Percentiles rank a stretch among this genome's conserved stretches.
Conservation (phyloP, 2,329 filamentous ascomycete species). For the Cercospora zeae-maydis region DNA sequence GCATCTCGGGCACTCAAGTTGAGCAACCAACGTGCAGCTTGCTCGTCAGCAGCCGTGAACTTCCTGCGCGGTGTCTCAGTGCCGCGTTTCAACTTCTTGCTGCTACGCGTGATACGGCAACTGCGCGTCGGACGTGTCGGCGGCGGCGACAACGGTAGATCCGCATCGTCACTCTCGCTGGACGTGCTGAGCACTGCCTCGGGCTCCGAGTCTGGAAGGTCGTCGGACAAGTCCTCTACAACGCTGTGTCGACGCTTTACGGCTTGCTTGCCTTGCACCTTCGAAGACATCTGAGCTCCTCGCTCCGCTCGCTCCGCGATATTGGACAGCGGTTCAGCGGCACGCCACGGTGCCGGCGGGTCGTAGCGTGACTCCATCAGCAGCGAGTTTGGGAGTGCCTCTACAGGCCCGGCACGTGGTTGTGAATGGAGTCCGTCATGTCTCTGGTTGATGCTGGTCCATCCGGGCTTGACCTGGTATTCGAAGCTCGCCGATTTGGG, state of each 20-base stretch:
- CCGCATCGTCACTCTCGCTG: conserved; percentile 24
- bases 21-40: conserved; percentile 29
- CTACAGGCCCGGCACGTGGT: conserved; percentile 11
- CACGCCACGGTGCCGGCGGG: conserved; percentile 24
- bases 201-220: conserved; percentile 3
- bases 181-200: conserved; percentile 4
- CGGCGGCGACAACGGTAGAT: conserved; percentile 15
- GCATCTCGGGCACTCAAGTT: conserved; percentile 26
- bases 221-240: conserved; percentile 5
- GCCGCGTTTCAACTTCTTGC: background rate
- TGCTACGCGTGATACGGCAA: background rate
- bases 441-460: conserved; percentile 30
- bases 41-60: conserved; percentile 23
- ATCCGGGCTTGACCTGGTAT: conserved; percentile 12
- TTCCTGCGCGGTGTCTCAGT: conserved; percentile 4
- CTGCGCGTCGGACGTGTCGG: background rate
- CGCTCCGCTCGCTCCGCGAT: background rate
- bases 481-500: conserved; percentile 28
- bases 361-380: conserved; percentile 23
- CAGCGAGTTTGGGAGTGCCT: conserved; percentile 17
- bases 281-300: background rate
- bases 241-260: conserved; percentile 18
- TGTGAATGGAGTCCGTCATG: conserved; percentile 2
- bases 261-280: background rate
- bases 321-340: conserved; percentile 10